Conservation (phyloP, 106 monocot genomes). For the Phalaenopsis aphrodite region DNA sequence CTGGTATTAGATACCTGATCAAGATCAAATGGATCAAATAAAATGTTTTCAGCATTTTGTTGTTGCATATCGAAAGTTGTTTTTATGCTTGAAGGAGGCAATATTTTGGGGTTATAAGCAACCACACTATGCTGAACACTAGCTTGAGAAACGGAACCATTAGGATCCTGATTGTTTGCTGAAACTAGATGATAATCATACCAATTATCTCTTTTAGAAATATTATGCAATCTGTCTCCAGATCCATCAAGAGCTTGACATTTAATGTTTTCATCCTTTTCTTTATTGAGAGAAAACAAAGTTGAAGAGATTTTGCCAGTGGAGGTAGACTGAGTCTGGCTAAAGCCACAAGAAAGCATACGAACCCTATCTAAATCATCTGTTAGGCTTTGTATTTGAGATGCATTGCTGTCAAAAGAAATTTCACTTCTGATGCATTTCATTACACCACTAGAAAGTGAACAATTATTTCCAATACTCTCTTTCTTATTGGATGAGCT, state of each 20-base stretch:
- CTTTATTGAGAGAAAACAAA: constrained; percentile 8
- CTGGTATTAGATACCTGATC: constrained; percentile 11
- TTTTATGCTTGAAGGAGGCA: neutral
- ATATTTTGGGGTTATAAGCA: neutral
- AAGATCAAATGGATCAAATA: constrained; percentile 60
- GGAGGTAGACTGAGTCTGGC: neutral
- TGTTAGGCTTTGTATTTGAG: neutral
- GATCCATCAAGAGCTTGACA: constrained; percentile 12
- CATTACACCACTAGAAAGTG: constrained; percentile 2
- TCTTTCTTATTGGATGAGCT: constrained; percentile 8
- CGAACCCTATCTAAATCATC: constrained; percentile 8
- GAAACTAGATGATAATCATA: neutral
- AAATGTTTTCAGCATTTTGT: constrained; percentile 24
- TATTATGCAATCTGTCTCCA: constrained; percentile 1
- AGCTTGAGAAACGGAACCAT: neutral
- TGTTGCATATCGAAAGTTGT: neutral
- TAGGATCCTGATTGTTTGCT: neutral
- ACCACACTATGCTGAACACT: neutral
- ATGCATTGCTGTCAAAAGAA: neutral
- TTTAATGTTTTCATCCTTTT: constrained; percentile 5
- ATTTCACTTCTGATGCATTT: neutral
- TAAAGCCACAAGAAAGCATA: constrained; percentile 2
- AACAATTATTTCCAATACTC: constrained; percentile 12
- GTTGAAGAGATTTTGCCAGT: constrained; percentile 1
- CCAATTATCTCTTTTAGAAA: constrained; percentile 2